Evolutionary conservation across 768 basidiomycete species (phyloP), one percentile per base, ranked within the genome.

Genomic region (Boletus pseudopeckii): DNA sequence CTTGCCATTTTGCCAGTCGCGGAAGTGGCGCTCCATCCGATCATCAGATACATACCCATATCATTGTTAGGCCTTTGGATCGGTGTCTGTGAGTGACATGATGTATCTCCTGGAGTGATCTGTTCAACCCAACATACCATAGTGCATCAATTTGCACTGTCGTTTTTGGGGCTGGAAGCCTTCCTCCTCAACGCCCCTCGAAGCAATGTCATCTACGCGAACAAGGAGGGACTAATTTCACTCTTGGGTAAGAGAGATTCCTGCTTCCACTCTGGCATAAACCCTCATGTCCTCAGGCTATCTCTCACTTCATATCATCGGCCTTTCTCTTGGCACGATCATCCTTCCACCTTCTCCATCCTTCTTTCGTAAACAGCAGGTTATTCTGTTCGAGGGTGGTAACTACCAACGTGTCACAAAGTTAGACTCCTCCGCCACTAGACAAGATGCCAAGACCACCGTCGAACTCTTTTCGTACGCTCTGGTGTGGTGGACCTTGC

Each of bases 171-270:
- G 1, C 69, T 94, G 7, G 79, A 86, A 62, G 44, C 71, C 0
- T 92, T 84, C 71, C 80, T 90, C 5, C 75, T 96, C 26, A 65
- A 80, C 1, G 80, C 83, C 0, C 80, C 84, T 3, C 82, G 96
- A 8, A 74, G 71, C 10, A 77, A 78, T 33, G 44, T 95, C 4
- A 59, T 98, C 33, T 84, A 81, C 33, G 79, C 83, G 18, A 98
- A 99, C 75, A 97, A 97, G 65, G 97, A 99, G 68, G 97, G 97
- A 0, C 64, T 99, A 20, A 76, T 88, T 32, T 93, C 90, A 1
- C 76, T 96, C 18, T 69, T 81, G 50, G 92, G 90, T 87, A 50
- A 52, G 71, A 48, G 5, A 26, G 20, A 11, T 43, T 28, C 42
- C 37, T n/a, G 33, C 20, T 13, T 9, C 11, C 37, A 20, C 36